Base-by-base conservation (phyloP, 2,329 filamentous ascomycete species). In the Paecilomyces sp. region DNA sequence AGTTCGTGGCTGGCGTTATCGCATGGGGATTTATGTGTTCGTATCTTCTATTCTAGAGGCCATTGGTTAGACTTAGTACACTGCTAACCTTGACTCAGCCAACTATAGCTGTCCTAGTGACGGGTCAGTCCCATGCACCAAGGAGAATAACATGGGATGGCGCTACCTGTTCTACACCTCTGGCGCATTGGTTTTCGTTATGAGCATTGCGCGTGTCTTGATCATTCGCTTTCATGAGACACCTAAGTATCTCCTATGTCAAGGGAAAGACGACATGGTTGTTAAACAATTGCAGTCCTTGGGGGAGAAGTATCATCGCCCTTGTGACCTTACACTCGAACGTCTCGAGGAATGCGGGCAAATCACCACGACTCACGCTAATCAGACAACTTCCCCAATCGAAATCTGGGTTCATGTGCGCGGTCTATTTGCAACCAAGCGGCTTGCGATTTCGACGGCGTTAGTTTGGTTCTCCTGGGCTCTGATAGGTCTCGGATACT, bases 381-480 rank as follows among this genome's bases (percentile, higher is more conserved):
- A 51, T 67, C 74, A 61, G 73, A 73, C 9, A 51, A 76, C 18
- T 64, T 75, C 72, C 1, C 69, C 76, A 12, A 70, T 64, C 2
- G 76, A 80, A 52, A 65, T 81, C 7, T 61, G 57, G 3, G 66
- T 81, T 22, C 88, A 92, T 67, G 68, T 91, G 25, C 77, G 79
- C 15, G 88, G 88, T 2, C 80, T 92, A 1, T 91, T 88, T 66
- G 74, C 77, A 0, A 89, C 86, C 0, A 81, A 71, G 57, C 81
- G 79, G 59, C 83, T 90, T 58, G 83, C 76, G 1, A 68, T 86
- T 1, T 87, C 84, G 0, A 91, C 88, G 0, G 62, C 75, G 0
- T 74, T 91, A 60, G 85, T 91, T 62, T 89, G 86, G 83, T 68
- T 88, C 5, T 87, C 84, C 0, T 91, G 88, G 88, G 80, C 83